These are phyloP conservation scores for Monosporozyma servazzii DNA, from an alignment of 805 yeast genomes.

Conservation along the genomic window DNA sequence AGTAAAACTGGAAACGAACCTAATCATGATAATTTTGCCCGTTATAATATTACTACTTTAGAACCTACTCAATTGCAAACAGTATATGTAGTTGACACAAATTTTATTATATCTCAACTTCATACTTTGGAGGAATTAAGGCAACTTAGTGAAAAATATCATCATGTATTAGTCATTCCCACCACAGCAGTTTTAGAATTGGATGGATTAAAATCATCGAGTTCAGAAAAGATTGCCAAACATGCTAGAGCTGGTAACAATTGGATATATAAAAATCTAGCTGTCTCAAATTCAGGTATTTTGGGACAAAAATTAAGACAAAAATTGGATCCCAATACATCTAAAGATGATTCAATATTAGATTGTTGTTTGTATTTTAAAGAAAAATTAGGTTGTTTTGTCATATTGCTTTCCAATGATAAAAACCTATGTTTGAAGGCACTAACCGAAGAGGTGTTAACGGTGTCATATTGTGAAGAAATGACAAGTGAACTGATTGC, in stretches of 20 bases:
- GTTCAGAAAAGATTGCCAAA: conserved; percentile 36
- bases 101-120: conserved; percentile 66
- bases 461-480: conserved; percentile 41
- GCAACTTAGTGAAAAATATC: conserved; percentile 32
- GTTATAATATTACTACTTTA: neutral
- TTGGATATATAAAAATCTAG: conserved; percentile 62
- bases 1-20: neutral
- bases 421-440: conserved; percentile 77
- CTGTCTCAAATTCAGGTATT: conserved; percentile 41
- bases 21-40: neutral
- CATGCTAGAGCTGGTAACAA: conserved; percentile 65
- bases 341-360: conserved; percentile 72
- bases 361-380: conserved; percentile 72
- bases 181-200: conserved; percentile 60
- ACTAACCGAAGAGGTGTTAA: conserved; percentile 51
- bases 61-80: conserved; percentile 15
- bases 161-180: conserved; percentile 57
- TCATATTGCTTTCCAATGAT: conserved; percentile 70
- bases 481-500: conserved; percentile 45
- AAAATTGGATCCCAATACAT: conserved; percentile 35
- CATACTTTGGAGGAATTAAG: conserved; percentile 46
- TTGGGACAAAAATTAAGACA: conserved; percentile 59
- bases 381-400: conserved; percentile 33
- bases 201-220: conserved; percentile 65
- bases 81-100: conserved; percentile 68